Evolutionary conservation across 371 early-diverging fungal genomes (phyloP).

Genomic region (Lichtheimia corymbifera): DNA sequence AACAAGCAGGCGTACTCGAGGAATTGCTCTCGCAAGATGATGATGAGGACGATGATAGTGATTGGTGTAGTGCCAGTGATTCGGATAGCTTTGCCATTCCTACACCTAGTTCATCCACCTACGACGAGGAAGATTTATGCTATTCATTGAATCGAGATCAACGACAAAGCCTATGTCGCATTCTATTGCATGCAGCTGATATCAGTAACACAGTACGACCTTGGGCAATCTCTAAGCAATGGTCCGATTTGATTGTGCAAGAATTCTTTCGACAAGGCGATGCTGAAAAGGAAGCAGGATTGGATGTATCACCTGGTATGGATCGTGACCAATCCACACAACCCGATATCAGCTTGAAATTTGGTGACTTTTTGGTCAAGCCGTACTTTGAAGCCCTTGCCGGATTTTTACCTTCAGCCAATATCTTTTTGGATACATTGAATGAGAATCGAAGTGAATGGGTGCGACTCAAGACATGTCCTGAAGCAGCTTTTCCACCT

Average conservation of each 20-base stretch:
- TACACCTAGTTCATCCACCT: not conserved
- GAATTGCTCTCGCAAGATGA: conserved; percentile 13
- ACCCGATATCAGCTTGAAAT: conserved; percentile 74
- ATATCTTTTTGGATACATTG: conserved; percentile 33
- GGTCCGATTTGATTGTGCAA: conserved; percentile 84
- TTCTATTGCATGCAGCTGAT: conserved; percentile 85
- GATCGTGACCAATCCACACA: conserved; percentile 76
- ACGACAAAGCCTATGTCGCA: conserved; percentile 62
- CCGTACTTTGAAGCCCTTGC: conserved; percentile 82
- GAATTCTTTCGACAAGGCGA: conserved; percentile 91
- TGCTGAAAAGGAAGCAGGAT: conserved; percentile 65
- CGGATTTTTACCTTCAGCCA: conserved; percentile 62
- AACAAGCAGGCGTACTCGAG: conserved; percentile 45
- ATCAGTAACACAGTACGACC: conserved; percentile 88
- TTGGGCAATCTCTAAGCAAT: conserved; percentile 80
- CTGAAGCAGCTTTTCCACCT: conserved; percentile 20
- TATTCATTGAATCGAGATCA: conserved; percentile 36
- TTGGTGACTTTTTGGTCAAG: conserved; percentile 75
- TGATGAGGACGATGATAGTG: conserved; percentile 6
- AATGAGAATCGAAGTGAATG: conserved; percentile 42
- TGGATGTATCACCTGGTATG: conserved; percentile 88
- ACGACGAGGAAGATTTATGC: conserved; percentile 2
- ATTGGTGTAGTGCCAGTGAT: not conserved
- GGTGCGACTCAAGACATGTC: conserved; percentile 35
- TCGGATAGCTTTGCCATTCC: too few relatives aligned